Evolutionary conservation across 768 basidiomycete genomes (phyloP), one percentile per base, ranked within the genome.

Genomic region (Leucosporidium creatinivorum): DNA sequence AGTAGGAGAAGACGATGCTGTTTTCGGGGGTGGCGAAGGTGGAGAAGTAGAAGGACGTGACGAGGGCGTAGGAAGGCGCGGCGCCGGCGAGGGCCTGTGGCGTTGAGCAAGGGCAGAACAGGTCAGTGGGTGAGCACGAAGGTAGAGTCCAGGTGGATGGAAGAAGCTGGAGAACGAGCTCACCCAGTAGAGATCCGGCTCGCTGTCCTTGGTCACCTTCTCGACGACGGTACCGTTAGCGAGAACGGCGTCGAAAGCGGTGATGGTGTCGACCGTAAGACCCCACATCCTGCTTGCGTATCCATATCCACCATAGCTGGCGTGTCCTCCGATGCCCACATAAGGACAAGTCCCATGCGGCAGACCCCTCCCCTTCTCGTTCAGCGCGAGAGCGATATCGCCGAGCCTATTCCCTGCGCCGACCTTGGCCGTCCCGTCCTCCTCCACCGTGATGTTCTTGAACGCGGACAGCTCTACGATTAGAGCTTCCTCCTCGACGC

Each of bases 341-440:
- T 70, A 76, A 9, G 82, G 79, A 68, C 84, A 85, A 5, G 81
- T 81, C 0, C 85, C 84, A 69, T 85, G 84, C 13, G 83, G 82
- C 8, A 85, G 57, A 0, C 81, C 84, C 31, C 76, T 70, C 0
- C 69, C 69, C 26, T 68, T 23, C 15, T 67, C 26, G 56, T 73
- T 61, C 18, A 74, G 36, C 10, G 66, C 71, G 21, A 69, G 50
- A 17, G 69, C 69, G 18, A 73, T 60, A 28, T 73, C 72, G 18
- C 72, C 72, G 10, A 73, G 25, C 19, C 65, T n/a, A 31, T 30
- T 47, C 0, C 72, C 69, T 1, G 58, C 72, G 0, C 47, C 82
- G 77, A 54, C 81, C 80, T 13, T 79, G 70, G 19, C 78, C 73
- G 62, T 77, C 79, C 52, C 85, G 73, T 1, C 78, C 73, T 21